Base-by-base conservation (phyloP, 495 filamentous ascomycete species). In the Trichoderma parareesei region DNA sequence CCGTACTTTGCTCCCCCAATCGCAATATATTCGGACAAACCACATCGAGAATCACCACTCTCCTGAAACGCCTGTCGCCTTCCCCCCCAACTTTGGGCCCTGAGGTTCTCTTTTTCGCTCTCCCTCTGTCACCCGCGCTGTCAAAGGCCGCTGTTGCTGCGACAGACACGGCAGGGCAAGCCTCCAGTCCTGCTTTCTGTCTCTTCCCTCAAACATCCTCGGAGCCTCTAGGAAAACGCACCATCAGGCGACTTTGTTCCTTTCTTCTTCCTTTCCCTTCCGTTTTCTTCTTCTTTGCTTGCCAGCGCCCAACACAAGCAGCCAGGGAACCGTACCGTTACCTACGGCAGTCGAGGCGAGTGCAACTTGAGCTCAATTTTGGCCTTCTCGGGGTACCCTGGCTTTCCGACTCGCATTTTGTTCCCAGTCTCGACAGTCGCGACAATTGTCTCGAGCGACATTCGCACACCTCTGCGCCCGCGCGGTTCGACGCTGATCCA, bases 11-110 rank as follows among this genome's bases (percentile, higher is more conserved):
- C 6, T 57, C 14, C 53, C 53, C 53, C 53, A 27, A 57, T 57
- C 53, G 53, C 53, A 57, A 37, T 57, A 57, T 57, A 57, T 57
- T 57, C 53, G 53, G 53, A 57, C 53, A 57, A 57, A 57, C 53
- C 53, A 57, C 33, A 57, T 57, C 53, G 35, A 20, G 53, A 57
- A 57, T 57, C 53, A 27, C 53, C 53, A 57, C 27, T 57, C 53
- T 57, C 53, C 53, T 57, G 53, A 57, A 57, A 57, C 53, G 53
- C 53, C 35, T 57, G 27, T n/a, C 53, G 46, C 46, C 53, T 57
- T 57, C 37, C 53, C 53, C 53, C 53, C 53, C 53, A 11, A n/a
- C 7, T 57, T 27, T 27, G 27, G 27, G 27, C 27, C 27, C 27
- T 33, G 27, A 33, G 27, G 7, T 57, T 57, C 37, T 57, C 27